A percentile compares a stretch with the other conserved stretches of the same genome.
phyloP scores from a whole-genome alignment of 305 asterid genomes.

The Petunia hybrid region DNA sequence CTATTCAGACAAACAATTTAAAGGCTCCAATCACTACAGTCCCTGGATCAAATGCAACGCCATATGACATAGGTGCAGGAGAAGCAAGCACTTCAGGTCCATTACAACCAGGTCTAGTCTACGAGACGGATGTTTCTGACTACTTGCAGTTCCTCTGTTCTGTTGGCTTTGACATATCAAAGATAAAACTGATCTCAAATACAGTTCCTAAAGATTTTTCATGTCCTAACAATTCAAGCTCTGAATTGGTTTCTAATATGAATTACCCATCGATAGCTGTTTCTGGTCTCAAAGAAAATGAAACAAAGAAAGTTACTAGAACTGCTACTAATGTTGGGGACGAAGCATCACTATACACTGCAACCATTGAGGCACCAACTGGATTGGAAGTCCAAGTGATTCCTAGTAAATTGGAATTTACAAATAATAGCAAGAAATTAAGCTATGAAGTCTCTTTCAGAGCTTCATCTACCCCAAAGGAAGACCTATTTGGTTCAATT shows the following conservation, averaged over 20 bases:
- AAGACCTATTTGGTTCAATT: no score
- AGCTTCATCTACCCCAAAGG: no score
- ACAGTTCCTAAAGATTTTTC: slow-evolving; percentile 48
- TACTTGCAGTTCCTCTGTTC: slow-evolving; percentile 69
- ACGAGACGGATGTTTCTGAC: slow-evolving; percentile 60
- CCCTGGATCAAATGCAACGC: slow-evolving; percentile 46
- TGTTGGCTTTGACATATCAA: slow-evolving; percentile 50
- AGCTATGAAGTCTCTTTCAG: no score
- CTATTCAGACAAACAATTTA: slow-evolving; percentile 37
- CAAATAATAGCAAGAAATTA: slow-evolving; percentile 48
- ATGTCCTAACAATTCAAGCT: slow-evolving; percentile 35
- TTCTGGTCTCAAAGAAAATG: slow-evolving; percentile 40
- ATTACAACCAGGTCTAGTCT: slow-evolving; percentile 87
- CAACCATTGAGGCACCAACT: no score
- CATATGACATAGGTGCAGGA: slow-evolving; percentile 68
- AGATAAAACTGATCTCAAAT: slow-evolving; percentile 53
- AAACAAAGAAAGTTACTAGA: slow-evolving; percentile 54
- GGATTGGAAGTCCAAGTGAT: no score
- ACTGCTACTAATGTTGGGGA: slow-evolving; percentile 70
- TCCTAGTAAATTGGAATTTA: slow-evolving; percentile 63
- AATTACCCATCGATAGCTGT: slow-evolving; percentile 84
- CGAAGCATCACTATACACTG: slow-evolving; percentile 57
- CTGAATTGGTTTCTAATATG: slow-evolving; percentile 49
- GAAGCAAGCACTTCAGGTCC: no score
- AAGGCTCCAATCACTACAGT: slow-evolving; percentile 30